Evolutionary conservation across 371 early-diverging fungal species (phyloP), one percentile per base, ranked within the genome.

Genomic region (Rhizomucor pusillus): DNA sequence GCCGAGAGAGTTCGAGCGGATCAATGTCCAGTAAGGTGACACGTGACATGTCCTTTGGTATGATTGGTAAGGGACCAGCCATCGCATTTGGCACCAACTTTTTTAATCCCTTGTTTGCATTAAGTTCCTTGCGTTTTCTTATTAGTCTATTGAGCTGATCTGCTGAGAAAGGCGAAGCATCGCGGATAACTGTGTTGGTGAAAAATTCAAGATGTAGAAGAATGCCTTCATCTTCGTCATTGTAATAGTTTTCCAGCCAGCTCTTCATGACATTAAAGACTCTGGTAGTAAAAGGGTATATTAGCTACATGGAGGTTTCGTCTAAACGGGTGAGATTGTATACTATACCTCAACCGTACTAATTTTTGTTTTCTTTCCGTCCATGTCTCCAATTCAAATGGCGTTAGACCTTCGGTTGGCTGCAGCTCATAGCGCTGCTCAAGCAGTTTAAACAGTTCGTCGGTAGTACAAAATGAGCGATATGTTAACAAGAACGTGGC

Each of bases 1-100:
- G 97, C 29, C 98, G 79, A 0, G 96, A 95, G 47, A 97, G 62
- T 67, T 98, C 98, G 16, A 92, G 62, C 3, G 97, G 93, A 62
- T 95, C 93, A 19, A 93, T 69, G 36, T 97, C 96, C 47, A 84
- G 47, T 25, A 96, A 75, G 51, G 82, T 81, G 52, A 90, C 60
- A 36, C 73, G 68, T 22, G 79, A 76, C 45, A 88, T 64, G 46
- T 77, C 80, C 41, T 81, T 82, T 1, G 91, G 91, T 48, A 84
- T 63, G 23, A 91, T 87, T 1, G 91, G 84, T 24, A 73, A 64
- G 13, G 90, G 88, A 6, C 88, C 85, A 1, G 79, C 60, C 24
- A 76, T 74, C 40, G 71, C 55, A 34, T 85, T 90, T 13, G 71
- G 82, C 0, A 89, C 76, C 66, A 90, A 62, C 50, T 83, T 84